Evolutionary conservation across 78 protist species (phyloP), one percentile per base, ranked within the genome.

Genomic region (Trichosphaerium sp.): DNA sequence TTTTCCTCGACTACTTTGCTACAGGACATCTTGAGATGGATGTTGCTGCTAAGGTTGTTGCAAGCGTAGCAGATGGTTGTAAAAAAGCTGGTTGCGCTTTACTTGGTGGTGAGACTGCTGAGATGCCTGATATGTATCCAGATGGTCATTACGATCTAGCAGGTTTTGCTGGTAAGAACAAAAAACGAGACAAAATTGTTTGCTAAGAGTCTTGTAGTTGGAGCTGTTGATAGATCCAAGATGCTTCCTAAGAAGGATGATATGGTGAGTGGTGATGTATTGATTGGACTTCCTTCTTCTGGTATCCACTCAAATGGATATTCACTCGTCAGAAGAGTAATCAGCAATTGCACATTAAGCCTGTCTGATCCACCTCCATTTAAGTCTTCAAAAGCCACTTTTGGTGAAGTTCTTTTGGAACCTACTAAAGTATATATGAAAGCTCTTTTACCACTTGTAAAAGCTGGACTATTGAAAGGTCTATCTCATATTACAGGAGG

Each of bases 61-160:
- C 81, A 12, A 88, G 90, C 44, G 78, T 88, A 52, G 90, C 88
- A 4, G 44, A 15, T 3, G 93, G 86, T 21, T 88, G 93, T 43
- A 39, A 23, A 21, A 64, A 48, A 40, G 28, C 78, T 2, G 81
- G 79, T 57, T 88, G 93, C 34, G 93, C 88, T 2, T 73, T 84
- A 28, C 51, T 83, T 10, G 93, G 93, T 40, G 93, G 93, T 48
- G 93, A 88, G 55, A 88, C 93, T 11, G 93, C 93, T 4, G 93
- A 88, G 67, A 88, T 88, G 93, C 93, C 93, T 1, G 80, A 88
- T 21, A 83, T 88, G 88, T 88, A 88, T 52, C 56, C 56, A 11
- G 79, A 74, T 5, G 88, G 88, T 14, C 81, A 88, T 61, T 88
- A 88, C 65, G 93, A 88, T 58, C 67, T 88, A 0, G 93, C 93